Percentiles rank a stretch among this genome's conserved stretches.
These are phyloP conservation scores for Fonsecaea multimorphosa DNA, from an alignment of 2,329 filamentous ascomycete species.

Conservation along the genomic window DNA sequence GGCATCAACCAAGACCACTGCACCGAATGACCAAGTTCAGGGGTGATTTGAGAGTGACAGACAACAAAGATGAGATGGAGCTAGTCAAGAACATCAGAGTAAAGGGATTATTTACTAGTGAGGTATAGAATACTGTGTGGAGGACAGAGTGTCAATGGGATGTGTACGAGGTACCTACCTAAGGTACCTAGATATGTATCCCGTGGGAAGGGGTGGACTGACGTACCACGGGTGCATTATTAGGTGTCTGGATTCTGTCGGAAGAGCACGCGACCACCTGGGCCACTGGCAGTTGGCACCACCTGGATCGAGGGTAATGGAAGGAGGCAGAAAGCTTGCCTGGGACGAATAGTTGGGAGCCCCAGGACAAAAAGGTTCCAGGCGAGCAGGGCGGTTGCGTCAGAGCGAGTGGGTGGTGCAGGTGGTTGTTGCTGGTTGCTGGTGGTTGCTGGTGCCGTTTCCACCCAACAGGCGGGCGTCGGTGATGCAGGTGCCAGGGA, in stretches of 20 bases:
- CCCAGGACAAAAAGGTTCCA: background rate
- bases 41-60: background rate
- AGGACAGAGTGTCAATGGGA: background rate
- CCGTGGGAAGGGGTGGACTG: too few species aligned
- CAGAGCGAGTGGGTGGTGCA: background rate
- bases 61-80: background rate
- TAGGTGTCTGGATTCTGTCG: too few species aligned
- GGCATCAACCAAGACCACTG: background rate
- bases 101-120: too few species aligned
- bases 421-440: too few species aligned
- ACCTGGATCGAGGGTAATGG: background rate
- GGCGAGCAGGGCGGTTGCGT: slow-evolving; percentile 5
- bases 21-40: background rate
- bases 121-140: background rate
- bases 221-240: too few species aligned
- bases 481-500: slow-evolving; percentile 5
- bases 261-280: slow-evolving; percentile 5
- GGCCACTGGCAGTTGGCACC: background rate
- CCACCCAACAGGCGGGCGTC: background rate
- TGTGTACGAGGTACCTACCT: background rate
- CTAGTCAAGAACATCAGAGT: background rate
- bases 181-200: too few species aligned
- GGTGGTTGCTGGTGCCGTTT: background rate
- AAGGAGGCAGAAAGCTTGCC: background rate
- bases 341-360: background rate